Evolutionary conservation across 768 basidiomycete genomes (phyloP).

Genomic region (Amanita muscaria): DNA sequence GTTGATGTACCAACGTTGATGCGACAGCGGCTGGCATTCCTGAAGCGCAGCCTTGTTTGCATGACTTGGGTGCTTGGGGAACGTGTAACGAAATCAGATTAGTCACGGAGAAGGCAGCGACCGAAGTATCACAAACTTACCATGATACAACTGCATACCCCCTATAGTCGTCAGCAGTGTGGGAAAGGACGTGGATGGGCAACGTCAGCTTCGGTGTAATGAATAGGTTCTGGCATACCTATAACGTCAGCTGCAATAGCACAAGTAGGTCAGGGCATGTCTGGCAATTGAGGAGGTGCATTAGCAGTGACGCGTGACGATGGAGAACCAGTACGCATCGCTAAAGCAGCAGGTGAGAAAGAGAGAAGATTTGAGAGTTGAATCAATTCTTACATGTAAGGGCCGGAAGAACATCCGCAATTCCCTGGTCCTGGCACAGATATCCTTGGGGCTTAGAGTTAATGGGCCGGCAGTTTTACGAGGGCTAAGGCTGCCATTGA

Average conservation of each 20-base stretch:
- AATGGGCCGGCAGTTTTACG: conserved; percentile 33
- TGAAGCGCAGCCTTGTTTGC: no score
- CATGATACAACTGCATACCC: no score
- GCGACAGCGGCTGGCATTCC: no score
- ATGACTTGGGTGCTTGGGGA: no score
- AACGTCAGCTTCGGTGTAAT: not conserved
- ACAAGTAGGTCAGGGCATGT: not conserved
- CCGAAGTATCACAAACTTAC: no score
- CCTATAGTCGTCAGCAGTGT: no score
- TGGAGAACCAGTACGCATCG: conserved; percentile 61
- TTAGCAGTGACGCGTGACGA: not conserved
- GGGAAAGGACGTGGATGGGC: not conserved
- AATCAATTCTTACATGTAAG: conserved; percentile 42
- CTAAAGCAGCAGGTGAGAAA: conserved; percentile 27
- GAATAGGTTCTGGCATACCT: not conserved
- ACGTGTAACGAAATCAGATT: no score
- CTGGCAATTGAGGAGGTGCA: not conserved
- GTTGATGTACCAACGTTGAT: no score
- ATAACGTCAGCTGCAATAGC: not conserved
- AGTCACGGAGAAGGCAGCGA: no score
- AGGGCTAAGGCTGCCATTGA: conserved; percentile 22
- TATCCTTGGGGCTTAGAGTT: conserved; percentile 52
- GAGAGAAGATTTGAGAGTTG: not conserved
- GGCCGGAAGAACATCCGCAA: conserved; percentile 61
- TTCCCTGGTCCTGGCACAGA: conserved; percentile 38